phyloP scores from a whole-genome alignment of 176 grass and related monocot species.

The Cenchrus americanus region DNA sequence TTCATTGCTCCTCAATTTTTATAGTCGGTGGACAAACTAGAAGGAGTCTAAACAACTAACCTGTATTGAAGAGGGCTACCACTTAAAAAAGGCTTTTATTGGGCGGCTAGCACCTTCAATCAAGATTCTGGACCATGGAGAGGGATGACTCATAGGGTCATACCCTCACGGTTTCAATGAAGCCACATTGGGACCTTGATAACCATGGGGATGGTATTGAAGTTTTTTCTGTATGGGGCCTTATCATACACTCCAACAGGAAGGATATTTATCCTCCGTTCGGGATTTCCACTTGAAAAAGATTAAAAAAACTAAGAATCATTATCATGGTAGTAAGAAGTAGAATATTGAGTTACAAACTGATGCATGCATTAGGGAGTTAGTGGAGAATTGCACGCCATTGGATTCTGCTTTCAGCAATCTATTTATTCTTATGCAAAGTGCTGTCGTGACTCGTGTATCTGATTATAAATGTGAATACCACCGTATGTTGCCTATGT shows the following conservation, averaged over 20 bases:
- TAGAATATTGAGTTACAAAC: neutral
- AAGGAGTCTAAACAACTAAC: neutral
- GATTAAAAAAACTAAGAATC: neutral
- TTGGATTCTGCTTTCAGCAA: conserved; percentile 11
- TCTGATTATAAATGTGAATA: conserved; percentile 6
- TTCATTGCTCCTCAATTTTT: neutral
- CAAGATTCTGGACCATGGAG: neutral
- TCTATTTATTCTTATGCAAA: neutral
- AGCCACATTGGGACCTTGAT: neutral
- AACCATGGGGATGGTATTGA: neutral
- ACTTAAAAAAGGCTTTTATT: neutral
- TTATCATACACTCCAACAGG: neutral
- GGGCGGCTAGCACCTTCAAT: neutral
- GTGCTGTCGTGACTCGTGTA: neutral
- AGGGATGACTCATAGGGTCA: neutral
- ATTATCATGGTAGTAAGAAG: neutral
- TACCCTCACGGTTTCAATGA: neutral
- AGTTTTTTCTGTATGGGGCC: neutral
- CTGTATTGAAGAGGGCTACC: conserved; percentile 3
- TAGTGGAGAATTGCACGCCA: neutral
- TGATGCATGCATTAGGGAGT: neutral
- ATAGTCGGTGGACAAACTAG: neutral
- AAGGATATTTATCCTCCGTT: neutral
- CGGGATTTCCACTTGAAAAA: neutral
- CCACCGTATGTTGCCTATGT: neutral